Conservation (phyloP, 306 rosid species). For the Gastrolobium villosum region DNA sequence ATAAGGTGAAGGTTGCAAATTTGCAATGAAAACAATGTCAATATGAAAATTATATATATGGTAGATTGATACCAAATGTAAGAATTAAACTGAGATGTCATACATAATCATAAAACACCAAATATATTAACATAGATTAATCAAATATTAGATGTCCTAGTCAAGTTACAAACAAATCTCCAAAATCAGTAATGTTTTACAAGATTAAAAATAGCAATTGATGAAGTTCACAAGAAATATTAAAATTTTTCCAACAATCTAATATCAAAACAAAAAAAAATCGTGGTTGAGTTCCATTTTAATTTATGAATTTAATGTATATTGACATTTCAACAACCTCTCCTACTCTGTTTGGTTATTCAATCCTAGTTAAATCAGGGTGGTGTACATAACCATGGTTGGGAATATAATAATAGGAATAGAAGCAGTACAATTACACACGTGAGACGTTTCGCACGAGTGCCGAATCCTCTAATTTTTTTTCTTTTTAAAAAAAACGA, state of each 20-base stretch:
- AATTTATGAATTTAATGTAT: constrained; percentile 20
- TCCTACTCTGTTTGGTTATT: constrained; percentile 23
- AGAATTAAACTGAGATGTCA: no score
- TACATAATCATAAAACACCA: no score
- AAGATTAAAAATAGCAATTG: no score
- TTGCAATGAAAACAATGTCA: no score
- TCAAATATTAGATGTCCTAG: no score
- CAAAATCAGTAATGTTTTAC: no score
- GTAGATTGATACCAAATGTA: no score
- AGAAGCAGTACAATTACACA: constrained; percentile 23
- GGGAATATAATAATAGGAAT: constrained; percentile 18
- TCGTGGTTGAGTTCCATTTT: constrained; percentile 16
- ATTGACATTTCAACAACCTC: constrained; percentile 46
- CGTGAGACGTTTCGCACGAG: constrained; percentile 43
- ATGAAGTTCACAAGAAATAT: no score
- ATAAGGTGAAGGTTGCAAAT: no score
- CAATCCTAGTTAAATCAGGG: constrained; percentile 40
- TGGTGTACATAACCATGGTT: constrained; percentile 51
- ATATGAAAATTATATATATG: no score
- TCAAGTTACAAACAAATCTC: no score
- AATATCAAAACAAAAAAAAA: neutral
- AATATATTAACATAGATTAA: no score
- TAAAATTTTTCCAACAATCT: neutral
- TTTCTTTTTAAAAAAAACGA: constrained; percentile 1
- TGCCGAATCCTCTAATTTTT: constrained; percentile 2